Evolutionary conservation across 805 yeast species (phyloP).

Genomic region (Yarrowia osloensis): DNA sequence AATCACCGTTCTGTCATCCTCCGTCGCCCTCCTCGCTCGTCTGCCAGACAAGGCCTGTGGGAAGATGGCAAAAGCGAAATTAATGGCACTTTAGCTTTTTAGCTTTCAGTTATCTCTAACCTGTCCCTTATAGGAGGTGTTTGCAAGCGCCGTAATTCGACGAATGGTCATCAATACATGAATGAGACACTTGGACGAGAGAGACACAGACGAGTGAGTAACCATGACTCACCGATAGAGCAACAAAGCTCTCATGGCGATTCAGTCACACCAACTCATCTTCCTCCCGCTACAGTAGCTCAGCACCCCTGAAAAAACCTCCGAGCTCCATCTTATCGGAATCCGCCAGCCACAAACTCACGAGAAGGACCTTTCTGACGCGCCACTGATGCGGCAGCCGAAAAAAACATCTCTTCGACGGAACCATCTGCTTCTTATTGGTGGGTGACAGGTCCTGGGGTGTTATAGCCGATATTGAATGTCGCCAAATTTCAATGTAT

Average conservation of each 20-base stretch:
- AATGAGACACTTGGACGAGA: neutral
- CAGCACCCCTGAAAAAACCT: neutral
- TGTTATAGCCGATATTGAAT: no score
- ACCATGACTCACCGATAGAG: neutral
- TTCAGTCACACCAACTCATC: neutral
- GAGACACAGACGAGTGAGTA: neutral
- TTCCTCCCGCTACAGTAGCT: no score
- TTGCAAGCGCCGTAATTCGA: slow-evolving; percentile 8
- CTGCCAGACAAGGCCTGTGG: neutral
- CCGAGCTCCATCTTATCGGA: neutral
- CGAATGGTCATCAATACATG: neutral
- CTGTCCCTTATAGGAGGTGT: slow-evolving; percentile 5
- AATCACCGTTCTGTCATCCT: no score
- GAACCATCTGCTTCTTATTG: neutral
- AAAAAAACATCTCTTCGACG: no score
- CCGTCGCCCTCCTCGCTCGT: neutral
- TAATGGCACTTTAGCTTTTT: slow-evolving; percentile 16
- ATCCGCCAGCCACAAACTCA: slow-evolving; percentile 14
- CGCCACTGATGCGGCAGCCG: slow-evolving; percentile 19
- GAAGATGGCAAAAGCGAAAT: neutral
- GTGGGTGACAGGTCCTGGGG: neutral
- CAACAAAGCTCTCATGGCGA: no score
- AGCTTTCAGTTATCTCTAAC: slow-evolving; percentile 22
- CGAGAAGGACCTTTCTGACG: slow-evolving; percentile 6
- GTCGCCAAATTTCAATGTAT: no score